Evolutionary conservation across 2,329 filamentous ascomycete species (phyloP).

Genomic region (Cadophora malorum): DNA sequence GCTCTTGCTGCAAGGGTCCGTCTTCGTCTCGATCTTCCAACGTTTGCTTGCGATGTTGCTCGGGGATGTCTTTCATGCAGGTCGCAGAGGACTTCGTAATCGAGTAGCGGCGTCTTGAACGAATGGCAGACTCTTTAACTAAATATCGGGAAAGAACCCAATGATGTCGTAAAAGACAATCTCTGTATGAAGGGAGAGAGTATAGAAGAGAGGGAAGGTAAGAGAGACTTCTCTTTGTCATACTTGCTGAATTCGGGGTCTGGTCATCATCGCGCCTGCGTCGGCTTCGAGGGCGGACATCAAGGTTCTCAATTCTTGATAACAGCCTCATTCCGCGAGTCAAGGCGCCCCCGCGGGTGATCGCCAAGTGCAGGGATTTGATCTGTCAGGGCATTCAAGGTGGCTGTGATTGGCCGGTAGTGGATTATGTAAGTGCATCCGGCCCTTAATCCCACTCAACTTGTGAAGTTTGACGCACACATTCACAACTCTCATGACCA

Average conservation of each 20-base stretch:
- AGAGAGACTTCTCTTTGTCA: background rate
- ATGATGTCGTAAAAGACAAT: background rate
- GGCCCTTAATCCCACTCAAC: too few relatives aligned
- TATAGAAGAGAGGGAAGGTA: background rate
- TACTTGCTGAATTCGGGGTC: conserved; percentile 2
- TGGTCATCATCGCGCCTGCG: conserved; percentile 13
- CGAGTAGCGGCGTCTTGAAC: conserved; percentile 11
- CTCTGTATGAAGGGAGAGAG: background rate
- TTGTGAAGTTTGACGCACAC: background rate
- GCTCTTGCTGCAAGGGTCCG: conserved; percentile 7
- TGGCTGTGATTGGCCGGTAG: background rate
- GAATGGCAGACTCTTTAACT: background rate
- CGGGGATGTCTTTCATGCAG: conserved; percentile 9
- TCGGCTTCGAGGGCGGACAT: background rate
- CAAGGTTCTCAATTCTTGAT: conserved; percentile 5
- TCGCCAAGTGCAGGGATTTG: background rate
- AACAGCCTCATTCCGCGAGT: conserved; percentile 10
- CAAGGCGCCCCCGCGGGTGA: background rate
- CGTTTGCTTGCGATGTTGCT: conserved; percentile 13
- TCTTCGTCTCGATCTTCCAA: conserved; percentile 5
- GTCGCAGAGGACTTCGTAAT: background rate
- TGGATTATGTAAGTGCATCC: conserved; percentile 4
- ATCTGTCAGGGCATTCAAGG: background rate
- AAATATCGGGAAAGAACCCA: background rate
- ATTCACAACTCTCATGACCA: background rate